Evolutionary conservation across 2,329 filamentous ascomycete genomes (phyloP), one percentile per base, ranked within the genome.

Genomic region (Saccharata proteae): DNA sequence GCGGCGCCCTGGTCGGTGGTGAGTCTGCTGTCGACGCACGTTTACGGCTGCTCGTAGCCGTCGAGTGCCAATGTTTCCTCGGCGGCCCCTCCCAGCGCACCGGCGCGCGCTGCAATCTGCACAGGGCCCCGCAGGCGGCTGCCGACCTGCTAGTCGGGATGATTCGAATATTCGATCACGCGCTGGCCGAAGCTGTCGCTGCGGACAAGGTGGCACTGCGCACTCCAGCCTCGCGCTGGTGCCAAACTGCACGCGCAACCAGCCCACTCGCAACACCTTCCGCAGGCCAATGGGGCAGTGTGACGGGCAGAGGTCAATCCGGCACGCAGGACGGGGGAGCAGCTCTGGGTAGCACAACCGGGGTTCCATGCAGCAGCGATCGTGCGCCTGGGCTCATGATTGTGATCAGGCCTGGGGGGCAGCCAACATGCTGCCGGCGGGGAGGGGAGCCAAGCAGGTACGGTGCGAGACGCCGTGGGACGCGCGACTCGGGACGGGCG

Each of bases 131-230:
- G n/a, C n/a, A n/a, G n/a, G 47, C 47, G 45, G 47, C 40, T 43
- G 40, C 47, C 38, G 44, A 42, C 46, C 49, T 52, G 49, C 52
- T 52, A 56, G 50, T 48, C 48, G 49, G 43, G 48, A n/a, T 52
- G 54, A 55, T 54, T 57, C 42, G 46, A 45, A 44, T 46, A 40
- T 46, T 49, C 49, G 47, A 54, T 56, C 52, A 57, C 51, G 54
- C 54, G 53, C n/a, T 56, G 52, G 43, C 47, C 35, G 51, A 30
- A 48, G 47, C 49, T 29, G 49, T 46, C 40, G 48, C 40, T n/a
- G n/a, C n/a, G n/a, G n/a, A n/a, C n/a, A n/a, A n/a, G n/a, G n/a
- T n/a, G n/a, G n/a, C n/a, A n/a, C n/a, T n/a, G n/a, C n/a, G n/a
- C n/a, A n/a, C n/a, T n/a, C n/a, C n/a, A n/a, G n/a, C n/a, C n/a